Base-by-base conservation (phyloP, 1,284 basidiomycete genomes). In the Tausonia pullulans region DNA sequence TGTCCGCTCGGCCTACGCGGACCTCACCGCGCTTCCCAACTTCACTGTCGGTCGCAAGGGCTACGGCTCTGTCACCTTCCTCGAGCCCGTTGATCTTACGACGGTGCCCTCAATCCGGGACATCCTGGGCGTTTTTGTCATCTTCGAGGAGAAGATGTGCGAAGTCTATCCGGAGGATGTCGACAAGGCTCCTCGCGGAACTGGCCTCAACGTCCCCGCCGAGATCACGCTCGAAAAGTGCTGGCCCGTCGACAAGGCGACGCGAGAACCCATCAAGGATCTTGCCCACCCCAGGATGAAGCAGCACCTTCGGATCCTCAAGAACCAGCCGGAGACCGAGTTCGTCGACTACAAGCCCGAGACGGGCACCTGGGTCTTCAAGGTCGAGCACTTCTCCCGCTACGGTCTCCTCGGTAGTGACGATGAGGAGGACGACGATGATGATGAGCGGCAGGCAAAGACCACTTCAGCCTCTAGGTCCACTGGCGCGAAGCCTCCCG, bases 171-270 rank as follows among this genome's bases (percentile, higher is more conserved):
- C 93, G 2, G 91, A 96, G 69, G 85, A 83, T 64, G 85, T 86
- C 63, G 76, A 78, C 67, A 91, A 92, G 72, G 88, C 89, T 1
- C 81, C 84, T 5, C 81, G 84, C 41, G 93, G 95, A 41, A 80
- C 86, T 48, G 96, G 94, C 11, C 80, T 98, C 66, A 98, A 98
- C 72, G 90, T 94, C 13, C 84, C 83, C 43, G 91, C 95, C 27
- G 81, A 82, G 66, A 85, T 98, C 71, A 81, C 83, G 60, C 79
- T 99, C 48, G 79, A 90, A 68, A 81, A 84, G 55, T 94, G 91
- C 78, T 98, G 89, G 87, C 82, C 90, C 49, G 80, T 86, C 65
- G 92, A 98, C 78, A 95, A 95, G 79, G 88, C 90, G 41, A 94
- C 90, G 56, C 81, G 91, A 67, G 86, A 94, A 74, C 87, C 90